These are phyloP conservation scores for Solanum sejunctum DNA, from an alignment of 257 asterid genomes.

Conservation along the genomic window DNA sequence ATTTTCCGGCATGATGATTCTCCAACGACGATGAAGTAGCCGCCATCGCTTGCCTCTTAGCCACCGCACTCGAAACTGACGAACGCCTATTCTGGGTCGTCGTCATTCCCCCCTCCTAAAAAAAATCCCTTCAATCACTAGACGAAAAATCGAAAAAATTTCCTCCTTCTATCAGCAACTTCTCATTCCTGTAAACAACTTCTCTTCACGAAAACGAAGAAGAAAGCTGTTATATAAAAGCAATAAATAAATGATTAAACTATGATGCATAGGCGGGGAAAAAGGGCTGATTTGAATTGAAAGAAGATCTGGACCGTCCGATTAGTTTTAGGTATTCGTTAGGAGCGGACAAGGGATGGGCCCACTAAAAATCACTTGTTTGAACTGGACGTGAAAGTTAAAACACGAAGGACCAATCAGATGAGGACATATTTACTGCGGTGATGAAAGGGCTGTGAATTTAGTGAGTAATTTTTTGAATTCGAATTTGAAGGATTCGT, in stretches of 20 bases:
- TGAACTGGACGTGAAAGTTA: neutral
- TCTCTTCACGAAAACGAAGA: neutral
- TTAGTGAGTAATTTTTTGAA: slow-evolving; percentile 22
- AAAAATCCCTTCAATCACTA: neutral
- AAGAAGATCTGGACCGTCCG: slow-evolving; percentile 40
- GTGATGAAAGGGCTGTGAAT: slow-evolving; percentile 3
- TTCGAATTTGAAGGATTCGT: slow-evolving; percentile 30
- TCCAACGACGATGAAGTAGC: neutral
- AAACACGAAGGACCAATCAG: slow-evolving; percentile 8
- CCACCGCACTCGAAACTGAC: slow-evolving; percentile 57
- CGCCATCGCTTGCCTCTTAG: slow-evolving; percentile 48
- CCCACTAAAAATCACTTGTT: slow-evolving; percentile 18
- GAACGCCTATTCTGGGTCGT: slow-evolving; percentile 21
- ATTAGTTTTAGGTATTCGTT: slow-evolving; percentile 37
- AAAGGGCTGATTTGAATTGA: slow-evolving; percentile 30
- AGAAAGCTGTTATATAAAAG: neutral
- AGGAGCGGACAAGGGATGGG: slow-evolving; percentile 50
- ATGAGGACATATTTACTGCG: neutral
- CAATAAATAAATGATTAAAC: neutral
- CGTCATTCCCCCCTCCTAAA: neutral
- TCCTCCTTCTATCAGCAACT: neutral
- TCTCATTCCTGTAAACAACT: neutral
- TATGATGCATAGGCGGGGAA: slow-evolving; percentile 38
- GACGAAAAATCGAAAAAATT: neutral
- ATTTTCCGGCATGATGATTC: slow-evolving; percentile 21